Evolutionary conservation across 2,329 filamentous ascomycete genomes (phyloP), one percentile per base, ranked within the genome.

Genomic region (Magnaporthiopsis incrustans): DNA sequence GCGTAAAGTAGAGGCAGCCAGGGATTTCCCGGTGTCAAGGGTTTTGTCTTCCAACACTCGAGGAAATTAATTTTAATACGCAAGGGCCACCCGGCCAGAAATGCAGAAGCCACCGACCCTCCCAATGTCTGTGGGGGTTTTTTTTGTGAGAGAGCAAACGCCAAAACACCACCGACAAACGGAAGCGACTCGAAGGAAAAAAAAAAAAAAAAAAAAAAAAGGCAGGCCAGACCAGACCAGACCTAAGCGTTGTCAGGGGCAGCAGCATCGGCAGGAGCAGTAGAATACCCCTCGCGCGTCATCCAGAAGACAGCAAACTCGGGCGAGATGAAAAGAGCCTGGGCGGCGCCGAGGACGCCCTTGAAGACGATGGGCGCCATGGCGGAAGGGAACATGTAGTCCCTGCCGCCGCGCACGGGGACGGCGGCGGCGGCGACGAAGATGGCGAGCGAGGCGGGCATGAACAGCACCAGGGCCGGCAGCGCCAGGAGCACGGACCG

Each of bases 321-420:
- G 1, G 82, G 82, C 59, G 81, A 81, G 57, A 77, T 78, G 57
- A 82, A 62, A 59, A 82, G 66, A 8, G 77, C 79, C 33, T 83
- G 71, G 57, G 79, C 66, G 8, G 75, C 81, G 15, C 81, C 81
- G 50, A 81, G 74, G 18, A 82, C 69, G 14, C 77, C 71, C 73
- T 84, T 84, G 73, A 82, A 84, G 35, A 80, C 68, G 67, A 81
- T 73, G 11, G 81, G 81, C 63, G 73, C 71, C 81, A 81, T 84
- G 50, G 70, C 70, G 22, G 71, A 68, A 26, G 71, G 59, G 62
- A 76, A 84, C 12, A 73, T 74, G 72, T 76, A 83, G 67, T 84
- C 82, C 72, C 10, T 44, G 38, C 33, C 33, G 8, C 33, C 33
- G 10, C 12, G 7, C 33, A 35, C 12, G 33, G 66, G 71, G 25